Base-by-base conservation (phyloP, 768 basidiomycete species). In the Tephrocybe sp. region DNA sequence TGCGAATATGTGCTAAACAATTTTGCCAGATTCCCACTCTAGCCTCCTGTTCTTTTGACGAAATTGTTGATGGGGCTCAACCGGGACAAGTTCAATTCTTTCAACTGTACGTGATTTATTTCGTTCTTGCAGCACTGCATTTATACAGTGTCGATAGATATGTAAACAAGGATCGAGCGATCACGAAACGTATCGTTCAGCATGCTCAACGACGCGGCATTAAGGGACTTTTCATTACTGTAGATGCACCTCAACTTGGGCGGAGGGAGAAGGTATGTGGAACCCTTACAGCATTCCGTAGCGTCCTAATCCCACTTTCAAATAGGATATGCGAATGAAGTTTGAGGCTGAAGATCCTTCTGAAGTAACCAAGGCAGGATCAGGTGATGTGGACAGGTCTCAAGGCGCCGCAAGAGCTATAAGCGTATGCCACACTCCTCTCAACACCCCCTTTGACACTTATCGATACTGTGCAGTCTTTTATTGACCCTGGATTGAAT, bases 311-410 rank as follows among this genome's bases (percentile, higher is more conserved):
- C 12, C 13, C 22, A 5, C 34, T n/a, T n/a, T n/a, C n/a, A n/a
- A n/a, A n/a, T n/a, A 74, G 83, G 96, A 98, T 63, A 98, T 98
- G 94, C 78, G 96, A 20, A 89, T 89, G 84, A 96, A 93, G 64
- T 98, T 98, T 54, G 91, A 89, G 34, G 92, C 88, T 2, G 87
- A 85, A 31, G 83, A 83, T 58, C 79, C 79, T 17, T 75, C 78
- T 10, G 81, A 79, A 52, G 78, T 81, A 8, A 73, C 68, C 20
- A 78, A 77, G 55, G 64, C 72, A 23, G 84, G 83, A 2, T 71
- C 75, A 12, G 63, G 72, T 34, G 76, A 72, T 7, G 82, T 94
- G 39, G 85, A 94, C 61, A 82, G 89, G 38, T 84, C 88, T 46
- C 90, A 97, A 65, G 96, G 96, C 31, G 95, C 92, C 8, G 94